Evolutionary conservation across 495 filamentous ascomycete genomes (phyloP).

Genomic region (Aspergillus cavernicola): DNA sequence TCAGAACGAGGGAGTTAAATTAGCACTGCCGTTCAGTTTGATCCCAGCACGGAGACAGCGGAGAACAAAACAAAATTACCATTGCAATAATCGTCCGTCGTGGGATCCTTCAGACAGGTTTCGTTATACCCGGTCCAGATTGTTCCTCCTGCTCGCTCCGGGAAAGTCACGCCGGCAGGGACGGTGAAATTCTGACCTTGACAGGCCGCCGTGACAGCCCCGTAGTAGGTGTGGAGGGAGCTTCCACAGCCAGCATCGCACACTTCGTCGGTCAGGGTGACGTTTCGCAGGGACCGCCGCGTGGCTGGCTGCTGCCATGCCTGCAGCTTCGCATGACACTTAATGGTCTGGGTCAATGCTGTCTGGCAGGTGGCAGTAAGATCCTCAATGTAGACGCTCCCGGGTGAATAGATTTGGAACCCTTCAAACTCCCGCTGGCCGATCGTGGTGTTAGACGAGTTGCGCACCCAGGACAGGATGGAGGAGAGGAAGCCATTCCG

Average conservation of each 20-base stretch:
- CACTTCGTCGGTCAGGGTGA: background rate
- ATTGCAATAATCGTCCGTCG: background rate
- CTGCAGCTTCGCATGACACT: background rate
- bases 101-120: background rate
- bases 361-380: background rate
- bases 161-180: no score
- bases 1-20: no score
- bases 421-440: constrained; percentile 3
- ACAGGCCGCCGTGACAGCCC: no score
- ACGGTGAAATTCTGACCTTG: no score
- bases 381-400: background rate
- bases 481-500: constrained; percentile 19
- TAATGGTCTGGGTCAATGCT: background rate
- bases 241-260: constrained; percentile 3
- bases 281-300: background rate
- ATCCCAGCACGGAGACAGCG: no score
- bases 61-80: background rate
- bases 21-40: no score
- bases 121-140: background rate
- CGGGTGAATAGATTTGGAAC: background rate
- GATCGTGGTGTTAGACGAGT: background rate
- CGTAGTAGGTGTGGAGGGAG: no score
- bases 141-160: background rate
- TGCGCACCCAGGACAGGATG: constrained; percentile 8
- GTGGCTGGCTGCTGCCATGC: background rate